Evolutionary conservation across 225 moss, liverwort and hornwort genomes (phyloP).

Genomic region (Bryum argenteum): DNA sequence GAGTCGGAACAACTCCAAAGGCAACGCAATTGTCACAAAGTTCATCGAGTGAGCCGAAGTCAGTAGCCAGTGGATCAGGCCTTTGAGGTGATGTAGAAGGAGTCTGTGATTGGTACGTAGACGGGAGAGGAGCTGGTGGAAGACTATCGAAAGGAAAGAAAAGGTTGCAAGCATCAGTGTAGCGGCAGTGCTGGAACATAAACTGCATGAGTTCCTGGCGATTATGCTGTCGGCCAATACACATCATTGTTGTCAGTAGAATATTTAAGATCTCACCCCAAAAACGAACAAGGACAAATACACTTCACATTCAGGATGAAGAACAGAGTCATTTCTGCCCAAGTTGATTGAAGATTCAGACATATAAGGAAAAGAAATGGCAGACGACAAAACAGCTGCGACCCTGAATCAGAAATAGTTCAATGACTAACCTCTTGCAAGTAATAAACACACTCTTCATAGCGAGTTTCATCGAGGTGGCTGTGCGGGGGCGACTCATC

Average conservation of each 20-base stretch:
- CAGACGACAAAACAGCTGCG: neutral
- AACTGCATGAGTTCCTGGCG: constrained; percentile 88
- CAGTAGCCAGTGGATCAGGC: constrained; percentile 75
- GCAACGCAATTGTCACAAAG: constrained; percentile 90
- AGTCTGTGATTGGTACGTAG: constrained; percentile 70
- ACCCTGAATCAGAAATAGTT: constrained; percentile 8
- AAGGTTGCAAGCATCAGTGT: constrained; percentile 78
- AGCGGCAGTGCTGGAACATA: constrained; percentile 89
- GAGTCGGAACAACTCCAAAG: constrained; percentile 69
- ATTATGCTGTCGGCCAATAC: constrained; percentile 67
- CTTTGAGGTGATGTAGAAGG: constrained; percentile 81
- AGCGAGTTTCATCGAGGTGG: constrained; percentile 86
- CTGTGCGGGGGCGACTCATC: constrained; percentile 72
- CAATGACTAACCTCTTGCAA: constrained; percentile 78
- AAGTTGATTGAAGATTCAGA: constrained; percentile 13
- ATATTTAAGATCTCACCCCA: constrained; percentile 10
- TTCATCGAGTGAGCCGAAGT: constrained; percentile 90
- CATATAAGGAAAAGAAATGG: neutral
- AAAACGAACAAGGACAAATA: neutral
- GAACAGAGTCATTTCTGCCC: constrained; percentile 6
- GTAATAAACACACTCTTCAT: constrained; percentile 91
- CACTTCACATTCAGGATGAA: neutral
- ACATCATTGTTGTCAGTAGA: constrained; percentile 30
- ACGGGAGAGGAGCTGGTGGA: constrained; percentile 75
- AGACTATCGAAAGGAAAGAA: constrained; percentile 84